Evolutionary conservation across 306 rosid species (phyloP).

Genomic region (Mimosa pudica): DNA sequence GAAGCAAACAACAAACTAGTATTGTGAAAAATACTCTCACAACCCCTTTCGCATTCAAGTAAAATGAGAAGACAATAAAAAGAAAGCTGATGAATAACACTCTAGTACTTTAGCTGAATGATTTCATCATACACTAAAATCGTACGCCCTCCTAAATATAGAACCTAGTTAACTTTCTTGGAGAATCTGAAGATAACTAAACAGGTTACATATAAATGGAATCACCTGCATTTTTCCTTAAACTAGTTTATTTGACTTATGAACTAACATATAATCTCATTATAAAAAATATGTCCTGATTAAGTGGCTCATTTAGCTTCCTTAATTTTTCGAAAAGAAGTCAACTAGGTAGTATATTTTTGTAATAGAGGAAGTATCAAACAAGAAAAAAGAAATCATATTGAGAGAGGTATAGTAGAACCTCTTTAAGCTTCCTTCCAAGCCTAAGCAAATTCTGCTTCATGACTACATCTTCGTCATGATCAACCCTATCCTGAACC

Average conservation of each 20-base stretch:
- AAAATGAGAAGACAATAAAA: background rate
- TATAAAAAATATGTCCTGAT: too few relatives aligned
- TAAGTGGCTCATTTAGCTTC: too few relatives aligned
- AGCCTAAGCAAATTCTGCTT: conserved; percentile 77
- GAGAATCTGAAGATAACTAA: too few relatives aligned
- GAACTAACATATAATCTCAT: too few relatives aligned
- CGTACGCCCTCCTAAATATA: background rate
- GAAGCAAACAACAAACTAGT: conserved; percentile 1
- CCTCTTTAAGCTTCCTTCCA: conserved; percentile 89
- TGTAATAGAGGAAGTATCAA: background rate
- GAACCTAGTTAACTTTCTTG: too few relatives aligned
- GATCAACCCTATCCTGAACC: conserved; percentile 58
- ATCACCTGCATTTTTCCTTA: too few relatives aligned
- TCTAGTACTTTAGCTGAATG: background rate
- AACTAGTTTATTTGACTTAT: too few relatives aligned
- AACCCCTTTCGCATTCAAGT: conserved; percentile 6
- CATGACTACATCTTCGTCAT: conserved; percentile 62
- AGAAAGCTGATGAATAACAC: background rate
- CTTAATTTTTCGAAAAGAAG: too few relatives aligned
- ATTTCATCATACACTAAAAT: conserved; percentile 7
- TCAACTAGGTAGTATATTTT: too few relatives aligned
- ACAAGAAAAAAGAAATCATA: background rate
- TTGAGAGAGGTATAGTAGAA: conserved; percentile 15
- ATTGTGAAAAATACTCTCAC: background rate
- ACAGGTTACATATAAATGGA: too few relatives aligned